A percentile compares a stretch with the other conserved stretches of the same genome.
Conservation (phyloP, 2,329 filamentous ascomycete genomes). For the Ceratocystis ficicola region DNA sequence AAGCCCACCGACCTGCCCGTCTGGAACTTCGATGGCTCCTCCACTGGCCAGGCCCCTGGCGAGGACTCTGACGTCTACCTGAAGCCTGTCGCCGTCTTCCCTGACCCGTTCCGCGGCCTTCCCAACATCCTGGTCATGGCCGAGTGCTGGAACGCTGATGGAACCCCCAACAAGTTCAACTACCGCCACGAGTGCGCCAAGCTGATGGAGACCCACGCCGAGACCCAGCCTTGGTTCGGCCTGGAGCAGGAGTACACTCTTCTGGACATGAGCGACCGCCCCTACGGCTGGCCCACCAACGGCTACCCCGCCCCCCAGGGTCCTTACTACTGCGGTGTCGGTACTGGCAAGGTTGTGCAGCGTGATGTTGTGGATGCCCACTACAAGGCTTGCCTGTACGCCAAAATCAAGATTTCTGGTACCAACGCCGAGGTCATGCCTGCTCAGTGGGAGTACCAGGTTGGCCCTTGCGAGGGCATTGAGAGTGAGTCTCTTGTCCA, state of each 20-base stretch:
- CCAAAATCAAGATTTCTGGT: conserved; percentile 85
- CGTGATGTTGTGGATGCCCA: conserved; percentile 80
- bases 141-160: conserved; percentile 90
- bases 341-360: conserved; percentile 92
- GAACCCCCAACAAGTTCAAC: conserved; percentile 97
- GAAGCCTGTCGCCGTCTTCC: conserved; percentile 75
- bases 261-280: conserved; percentile 69
- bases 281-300: conserved; percentile 59
- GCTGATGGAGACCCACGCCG: conserved; percentile 76
- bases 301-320: conserved; percentile 88
- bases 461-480: conserved; percentile 81
- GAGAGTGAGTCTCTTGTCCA: conserved; percentile 45
- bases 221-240: conserved; percentile 89
- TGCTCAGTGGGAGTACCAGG: conserved; percentile 86
- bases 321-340: conserved; percentile 85
- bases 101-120: conserved; percentile 77
- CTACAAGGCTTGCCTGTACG: conserved; percentile 56
- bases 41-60: conserved; percentile 80
- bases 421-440: conserved; percentile 99
- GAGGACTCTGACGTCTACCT: conserved; percentile 98
- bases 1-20: conserved; percentile 41
- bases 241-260: conserved; percentile 89
- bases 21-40: conserved; percentile 61
- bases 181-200: conserved; percentile 82
- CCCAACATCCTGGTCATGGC: conserved; percentile 90